A percentile compares a stretch with the other conserved stretches of the same genome.
Conservation (phyloP, 345 rosid genomes). For the Excoecaria agallocha region DNA sequence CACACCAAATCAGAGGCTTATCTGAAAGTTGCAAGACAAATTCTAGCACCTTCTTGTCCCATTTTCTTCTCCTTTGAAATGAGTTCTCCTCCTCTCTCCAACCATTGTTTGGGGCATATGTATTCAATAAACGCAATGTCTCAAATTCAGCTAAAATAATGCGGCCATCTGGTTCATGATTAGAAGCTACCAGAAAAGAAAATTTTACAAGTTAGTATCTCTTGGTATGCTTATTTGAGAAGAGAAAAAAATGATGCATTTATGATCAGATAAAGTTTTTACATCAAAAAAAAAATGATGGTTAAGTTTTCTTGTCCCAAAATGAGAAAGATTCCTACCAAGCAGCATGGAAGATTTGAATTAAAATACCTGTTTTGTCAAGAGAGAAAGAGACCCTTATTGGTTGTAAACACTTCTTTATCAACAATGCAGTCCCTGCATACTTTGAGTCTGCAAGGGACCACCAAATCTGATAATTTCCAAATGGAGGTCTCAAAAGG, state of each 20-base stretch:
- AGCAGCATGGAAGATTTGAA: conserved; percentile 8
- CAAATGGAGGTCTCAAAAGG: conserved; percentile 74
- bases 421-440: conserved; percentile 91
- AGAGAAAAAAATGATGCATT: not conserved
- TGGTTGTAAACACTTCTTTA: conserved; percentile 74
- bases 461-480: conserved; percentile 84
- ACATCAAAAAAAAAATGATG: not conserved
- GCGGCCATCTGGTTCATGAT: conserved; percentile 94
- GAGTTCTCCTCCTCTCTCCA: conserved; percentile 97
- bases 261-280: not conserved
- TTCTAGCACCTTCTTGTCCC: conserved; percentile 87
- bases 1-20: conserved; percentile 96
- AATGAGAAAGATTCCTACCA: not conserved
- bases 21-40: conserved; percentile 60
- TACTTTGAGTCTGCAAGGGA: conserved; percentile 93
- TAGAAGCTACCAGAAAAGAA: conserved; percentile 50
- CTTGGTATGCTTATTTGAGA: not conserved
- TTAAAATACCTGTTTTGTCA: conserved; percentile 57
- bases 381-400: conserved; percentile 65
- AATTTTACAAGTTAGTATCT: conserved; percentile 9
- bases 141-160: conserved; percentile 90
- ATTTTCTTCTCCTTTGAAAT: conserved; percentile 88
- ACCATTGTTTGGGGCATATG: conserved; percentile 93
- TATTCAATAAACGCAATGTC: conserved; percentile 65
- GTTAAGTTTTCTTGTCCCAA: not conserved